Evolutionary conservation across 176 grass and related monocot species (phyloP).

Genomic region (Eremochloa ophiuroides): DNA sequence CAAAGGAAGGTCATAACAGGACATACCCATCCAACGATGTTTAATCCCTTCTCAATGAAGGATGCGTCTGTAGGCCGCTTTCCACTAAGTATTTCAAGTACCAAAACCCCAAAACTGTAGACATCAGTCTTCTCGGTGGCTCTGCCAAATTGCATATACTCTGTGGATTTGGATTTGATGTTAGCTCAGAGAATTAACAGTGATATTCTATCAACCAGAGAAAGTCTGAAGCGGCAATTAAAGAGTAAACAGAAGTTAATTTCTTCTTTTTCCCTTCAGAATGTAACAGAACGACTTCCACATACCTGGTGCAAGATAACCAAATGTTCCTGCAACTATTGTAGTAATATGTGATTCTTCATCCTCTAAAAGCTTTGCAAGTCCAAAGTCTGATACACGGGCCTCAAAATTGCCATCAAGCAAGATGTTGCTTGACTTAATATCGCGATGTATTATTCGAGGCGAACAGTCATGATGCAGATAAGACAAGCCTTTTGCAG

Average conservation of each 20-base stretch:
- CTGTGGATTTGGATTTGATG: constrained; percentile 43
- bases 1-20: neutral
- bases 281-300: neutral
- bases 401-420: constrained; percentile 91
- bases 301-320: constrained; percentile 98
- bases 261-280: neutral
- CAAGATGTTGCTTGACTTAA: constrained; percentile 98
- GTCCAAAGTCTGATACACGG: constrained; percentile 96
- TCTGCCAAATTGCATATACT: constrained; percentile 97
- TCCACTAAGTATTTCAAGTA: constrained; percentile 89
- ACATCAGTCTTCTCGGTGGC: constrained; percentile 97
- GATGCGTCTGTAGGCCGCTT: constrained; percentile 94
- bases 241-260: neutral
- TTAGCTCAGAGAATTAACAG: constrained; percentile 29
- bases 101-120: constrained; percentile 97
- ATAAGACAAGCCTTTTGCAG: constrained; percentile 92
- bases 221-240: neutral
- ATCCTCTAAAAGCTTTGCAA: constrained; percentile 92
- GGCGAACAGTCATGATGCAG: constrained; percentile 97
- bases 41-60: constrained; percentile 96
- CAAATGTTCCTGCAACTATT: constrained; percentile 99
- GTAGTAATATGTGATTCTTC: constrained; percentile 99
- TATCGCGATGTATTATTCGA: constrained; percentile 98
- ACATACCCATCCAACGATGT: constrained; percentile 99
- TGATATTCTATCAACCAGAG: neutral